Evolutionary conservation across 2,329 filamentous ascomycete genomes (phyloP), one percentile per base, ranked within the genome.

Genomic region (Malbranchea cinnamomea): DNA sequence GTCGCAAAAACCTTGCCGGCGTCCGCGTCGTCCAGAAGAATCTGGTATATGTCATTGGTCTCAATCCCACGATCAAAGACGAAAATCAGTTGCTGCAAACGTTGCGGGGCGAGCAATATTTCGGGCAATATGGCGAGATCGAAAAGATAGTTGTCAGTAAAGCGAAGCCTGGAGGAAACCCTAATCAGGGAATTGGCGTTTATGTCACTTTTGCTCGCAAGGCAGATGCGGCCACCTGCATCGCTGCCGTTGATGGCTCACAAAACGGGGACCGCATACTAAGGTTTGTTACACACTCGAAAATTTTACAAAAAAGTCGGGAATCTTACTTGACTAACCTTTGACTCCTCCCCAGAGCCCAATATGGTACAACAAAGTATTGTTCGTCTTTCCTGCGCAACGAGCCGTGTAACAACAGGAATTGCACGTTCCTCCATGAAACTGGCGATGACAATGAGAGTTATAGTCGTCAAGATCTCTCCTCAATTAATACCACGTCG

Each of bases 81-180:
- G 85, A 95, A 50, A 82, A 87, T 44, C 54, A 59, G 34, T 65
- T 98, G 3, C 68, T 95, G 26, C 82, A 87, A 54, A 94, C 85
- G 0, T 63, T 98, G 26, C 76, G 91, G 33, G 85, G 85, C 38
- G 74, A 75, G 28, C 80, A 94, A 47, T 98, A 94, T 52, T 98
- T 98, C 47, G 89, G 89, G 4, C 89, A 98, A 54, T 98, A 98
- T 51, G 89, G 89, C 44, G 89, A 87, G 49, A 98, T 98, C 43
- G 79, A 93, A 50, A 98, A 98, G 56, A 95, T 98, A 33, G 92
- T 93, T 32, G 92, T 98, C 41, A 95, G 85, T 64, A 94, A 93
- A 54, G 74, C 84, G 23, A 93, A 92, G 54, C 82, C 87, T 38
- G 65, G 66, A 26, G 62, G 66, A 19, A 63, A 68, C 33, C 63